Evolutionary conservation across 1,139 yeast species (phyloP), one percentile per base, ranked within the genome.

Genomic region (Scheffersomyces insectosa): DNA sequence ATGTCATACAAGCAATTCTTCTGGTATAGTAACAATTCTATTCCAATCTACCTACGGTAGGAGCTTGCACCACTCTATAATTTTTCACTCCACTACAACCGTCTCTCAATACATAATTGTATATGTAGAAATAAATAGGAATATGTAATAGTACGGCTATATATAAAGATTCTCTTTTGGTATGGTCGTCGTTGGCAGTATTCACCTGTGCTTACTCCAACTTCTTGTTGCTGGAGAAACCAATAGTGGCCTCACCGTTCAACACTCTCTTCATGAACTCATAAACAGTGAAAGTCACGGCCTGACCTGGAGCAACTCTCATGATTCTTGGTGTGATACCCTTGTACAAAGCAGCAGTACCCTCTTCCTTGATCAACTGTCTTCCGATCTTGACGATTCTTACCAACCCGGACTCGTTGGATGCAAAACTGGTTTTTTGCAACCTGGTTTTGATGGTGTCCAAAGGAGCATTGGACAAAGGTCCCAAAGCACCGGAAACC

Each of bases 261-360:
- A 91, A 76, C 42, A 77, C 72, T 31, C 77, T 80, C 68, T 91
- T 87, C 65, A 90, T 87, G 63, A 77, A 85, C 70, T 93, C 99
- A 68, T 93, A 93, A 39, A 93, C 96, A 6, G 98, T 93, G 71
- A 93, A 93, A 14, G 97, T 95, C 45, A 93, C 98, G 44, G 98
- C 97, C 71, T 93, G 99, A 50, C 99, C 99, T 20, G 99, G 98
- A 13, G 99, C 99, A 44, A 93, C 99, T 72, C 99, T 86, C 96
- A 93, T 90, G 57, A 93, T 93, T 76, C 99, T 86, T 57, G 99
- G 99, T 33, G 97, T 90, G 63, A 93, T 93, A 72, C 99, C 99
- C 69, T 91, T 88, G 75, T 93, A 91, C 47, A 91, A 79, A 11
- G 97, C 96, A 45, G 71, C 75, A 56, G 88, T 80, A 32, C 97